Evolutionary conservation across 495 filamentous ascomycete genomes (phyloP).

Genomic region (Daldinia grandis): DNA sequence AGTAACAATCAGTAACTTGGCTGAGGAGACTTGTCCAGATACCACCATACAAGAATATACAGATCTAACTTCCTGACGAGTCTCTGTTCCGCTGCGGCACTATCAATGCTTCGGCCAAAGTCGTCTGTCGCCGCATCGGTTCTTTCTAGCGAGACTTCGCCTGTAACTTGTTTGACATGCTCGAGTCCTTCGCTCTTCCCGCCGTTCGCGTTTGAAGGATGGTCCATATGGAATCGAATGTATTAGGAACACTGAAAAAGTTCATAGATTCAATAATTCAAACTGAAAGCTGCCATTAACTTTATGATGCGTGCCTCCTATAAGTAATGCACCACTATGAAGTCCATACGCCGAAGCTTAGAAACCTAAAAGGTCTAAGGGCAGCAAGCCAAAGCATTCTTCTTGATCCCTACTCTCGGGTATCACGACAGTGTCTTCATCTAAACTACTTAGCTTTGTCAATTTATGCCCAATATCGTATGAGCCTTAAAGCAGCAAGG

Average conservation of each 20-base stretch:
- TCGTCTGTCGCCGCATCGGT: slow-evolving; percentile 41
- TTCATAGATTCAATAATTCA: not conserved
- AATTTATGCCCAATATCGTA: not conserved
- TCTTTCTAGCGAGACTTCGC: slow-evolving; percentile 1
- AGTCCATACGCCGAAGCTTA: not conserved
- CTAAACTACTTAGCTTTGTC: not conserved
- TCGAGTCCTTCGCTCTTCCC: slow-evolving; percentile 7
- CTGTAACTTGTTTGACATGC: slow-evolving; percentile 8
- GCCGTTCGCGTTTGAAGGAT: not conserved
- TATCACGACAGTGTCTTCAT: not conserved
- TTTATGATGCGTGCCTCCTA: not conserved
- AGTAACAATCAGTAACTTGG: not conserved
- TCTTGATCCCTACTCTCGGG: not conserved
- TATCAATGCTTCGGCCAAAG: slow-evolving; percentile 53
- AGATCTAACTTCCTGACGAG: slow-evolving; percentile 60
- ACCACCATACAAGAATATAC: slow-evolving; percentile 49
- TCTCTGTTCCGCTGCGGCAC: slow-evolving; percentile 52
- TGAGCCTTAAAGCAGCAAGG: not conserved
- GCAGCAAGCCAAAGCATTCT: not conserved
- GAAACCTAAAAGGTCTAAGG: not conserved
- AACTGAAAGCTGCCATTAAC: not conserved
- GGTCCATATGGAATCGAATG: not conserved
- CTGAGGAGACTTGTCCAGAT: not conserved
- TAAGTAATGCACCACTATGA: not conserved
- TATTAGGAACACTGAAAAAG: not conserved